Evolutionary conservation across 306 rosid species (phyloP).

Genomic region (Spatholobus suberectus): DNA sequence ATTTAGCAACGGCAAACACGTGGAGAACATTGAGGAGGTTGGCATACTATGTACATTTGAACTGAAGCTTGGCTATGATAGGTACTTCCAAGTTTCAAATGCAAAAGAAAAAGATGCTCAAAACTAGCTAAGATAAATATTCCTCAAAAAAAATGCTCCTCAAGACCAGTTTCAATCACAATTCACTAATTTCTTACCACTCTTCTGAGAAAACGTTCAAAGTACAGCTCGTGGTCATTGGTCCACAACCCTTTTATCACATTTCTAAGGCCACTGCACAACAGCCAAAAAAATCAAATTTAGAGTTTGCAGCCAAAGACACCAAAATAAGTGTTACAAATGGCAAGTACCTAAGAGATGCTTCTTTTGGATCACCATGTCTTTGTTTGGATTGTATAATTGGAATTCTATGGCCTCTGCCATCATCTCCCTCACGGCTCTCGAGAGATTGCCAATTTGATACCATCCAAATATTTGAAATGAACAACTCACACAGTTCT

Average conservation of each 20-base stretch:
- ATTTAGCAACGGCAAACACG: background rate
- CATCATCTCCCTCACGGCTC: background rate
- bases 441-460: constrained; percentile 23
- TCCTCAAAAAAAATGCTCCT: too few relatives aligned
- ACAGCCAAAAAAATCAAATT: constrained; percentile 16
- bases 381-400: constrained; percentile 23
- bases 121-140: too few relatives aligned
- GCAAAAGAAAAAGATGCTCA: too few relatives aligned
- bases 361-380: constrained; percentile 20
- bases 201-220: constrained; percentile 45
- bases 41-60: too few relatives aligned
- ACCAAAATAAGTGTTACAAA: background rate
- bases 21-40: background rate
- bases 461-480: constrained; percentile 44
- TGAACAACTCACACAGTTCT: background rate
- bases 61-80: too few relatives aligned
- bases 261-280: constrained; percentile 45
- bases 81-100: too few relatives aligned
- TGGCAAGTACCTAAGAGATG: background rate
- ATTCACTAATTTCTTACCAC: constrained; percentile 39
- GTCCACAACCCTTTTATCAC: background rate
- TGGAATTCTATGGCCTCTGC: constrained; percentile 10
- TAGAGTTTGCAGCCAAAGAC: background rate
- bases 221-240: constrained; percentile 9
- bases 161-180: background rate